These are phyloP conservation scores for Onygenales sp. DNA, from an alignment of 2,329 filamentous ascomycete species.

Conservation along the genomic window DNA sequence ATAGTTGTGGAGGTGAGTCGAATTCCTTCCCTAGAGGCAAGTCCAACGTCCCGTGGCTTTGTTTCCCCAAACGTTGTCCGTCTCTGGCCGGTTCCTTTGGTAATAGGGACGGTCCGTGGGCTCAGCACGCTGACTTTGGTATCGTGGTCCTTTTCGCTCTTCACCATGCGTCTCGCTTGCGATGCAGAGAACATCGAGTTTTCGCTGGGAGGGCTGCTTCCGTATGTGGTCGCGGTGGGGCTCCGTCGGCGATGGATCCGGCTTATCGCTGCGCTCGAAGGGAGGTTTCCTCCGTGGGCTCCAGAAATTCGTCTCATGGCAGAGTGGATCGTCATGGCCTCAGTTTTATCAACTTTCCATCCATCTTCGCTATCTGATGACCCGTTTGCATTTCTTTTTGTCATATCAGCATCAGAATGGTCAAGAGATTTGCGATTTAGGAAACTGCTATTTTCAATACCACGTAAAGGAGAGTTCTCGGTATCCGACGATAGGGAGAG, in stretches of 20 bases:
- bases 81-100: slow-evolving; percentile 40
- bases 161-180: slow-evolving; percentile 58
- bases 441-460: slow-evolving; percentile 42
- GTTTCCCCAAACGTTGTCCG: slow-evolving; percentile 35
- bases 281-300: slow-evolving; percentile 28
- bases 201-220: slow-evolving; percentile 45
- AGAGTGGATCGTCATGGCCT: slow-evolving; percentile 45
- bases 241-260: slow-evolving; percentile 47
- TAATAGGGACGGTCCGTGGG: slow-evolving; percentile 50
- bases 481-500: slow-evolving; percentile 49
- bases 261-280: slow-evolving; percentile 27
- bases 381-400: slow-evolving; percentile 25
- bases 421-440: slow-evolving; percentile 38
- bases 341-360: slow-evolving; percentile 38
- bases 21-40: slow-evolving; percentile 28
- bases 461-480: slow-evolving; percentile 45
- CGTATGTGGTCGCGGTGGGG: slow-evolving; percentile 39
- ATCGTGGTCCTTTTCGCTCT: slow-evolving; percentile 48
- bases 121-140: slow-evolving; percentile 50
- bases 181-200: slow-evolving; percentile 54
- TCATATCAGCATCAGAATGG: slow-evolving; percentile 15
- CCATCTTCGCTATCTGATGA: slow-evolving; percentile 27
- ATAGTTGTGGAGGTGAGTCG: slow-evolving; percentile 30
- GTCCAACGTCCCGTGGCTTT: slow-evolving; percentile 28
- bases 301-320: slow-evolving; percentile 46